Evolutionary conservation across 805 yeast species (phyloP).

Genomic region (Ogataea paraovalis): DNA sequence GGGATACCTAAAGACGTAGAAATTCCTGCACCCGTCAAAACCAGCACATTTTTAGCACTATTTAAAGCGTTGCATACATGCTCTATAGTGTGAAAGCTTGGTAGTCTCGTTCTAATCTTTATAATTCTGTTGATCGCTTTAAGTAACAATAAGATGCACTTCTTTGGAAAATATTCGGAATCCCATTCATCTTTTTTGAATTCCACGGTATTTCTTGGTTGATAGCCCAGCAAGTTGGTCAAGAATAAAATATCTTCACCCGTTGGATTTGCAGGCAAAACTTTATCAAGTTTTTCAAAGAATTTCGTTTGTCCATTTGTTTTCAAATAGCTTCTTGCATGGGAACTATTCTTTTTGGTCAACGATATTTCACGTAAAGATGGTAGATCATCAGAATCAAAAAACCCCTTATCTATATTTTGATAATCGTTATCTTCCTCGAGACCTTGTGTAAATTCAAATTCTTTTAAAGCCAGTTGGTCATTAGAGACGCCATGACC

Average conservation of each 20-base stretch:
- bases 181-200: slow-evolving; percentile 7
- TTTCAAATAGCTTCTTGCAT: slow-evolving; percentile 53
- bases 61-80: slow-evolving; percentile 51
- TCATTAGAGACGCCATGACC: slow-evolving; percentile 1
- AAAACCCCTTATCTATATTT: slow-evolving; percentile 4
- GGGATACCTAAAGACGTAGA: slow-evolving; percentile 89
- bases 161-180: slow-evolving; percentile 14
- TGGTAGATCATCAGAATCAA: slow-evolving; percentile 17
- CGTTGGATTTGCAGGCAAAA: slow-evolving; percentile 57
- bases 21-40: slow-evolving; percentile 90
- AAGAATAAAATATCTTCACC: slow-evolving; percentile 53
- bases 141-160: slow-evolving; percentile 48
- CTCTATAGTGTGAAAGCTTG: slow-evolving; percentile 52
- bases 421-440: slow-evolving; percentile 5
- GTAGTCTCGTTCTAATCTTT: slow-evolving; percentile 50
- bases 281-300: slow-evolving; percentile 41
- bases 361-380: slow-evolving; percentile 20
- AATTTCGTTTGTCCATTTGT: slow-evolving; percentile 57
- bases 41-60: slow-evolving; percentile 59
- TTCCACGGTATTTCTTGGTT: slow-evolving; percentile 20
- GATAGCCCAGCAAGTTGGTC: slow-evolving; percentile 60
- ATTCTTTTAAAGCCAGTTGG: slow-evolving; percentile 10
- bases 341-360: slow-evolving; percentile 41
- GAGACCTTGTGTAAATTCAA: slow-evolving; percentile 1
- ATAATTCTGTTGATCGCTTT: slow-evolving; percentile 63